Evolutionary conservation across 352 stramenopile species (phyloP).

Genomic region (Blastocystis hominis): DNA sequence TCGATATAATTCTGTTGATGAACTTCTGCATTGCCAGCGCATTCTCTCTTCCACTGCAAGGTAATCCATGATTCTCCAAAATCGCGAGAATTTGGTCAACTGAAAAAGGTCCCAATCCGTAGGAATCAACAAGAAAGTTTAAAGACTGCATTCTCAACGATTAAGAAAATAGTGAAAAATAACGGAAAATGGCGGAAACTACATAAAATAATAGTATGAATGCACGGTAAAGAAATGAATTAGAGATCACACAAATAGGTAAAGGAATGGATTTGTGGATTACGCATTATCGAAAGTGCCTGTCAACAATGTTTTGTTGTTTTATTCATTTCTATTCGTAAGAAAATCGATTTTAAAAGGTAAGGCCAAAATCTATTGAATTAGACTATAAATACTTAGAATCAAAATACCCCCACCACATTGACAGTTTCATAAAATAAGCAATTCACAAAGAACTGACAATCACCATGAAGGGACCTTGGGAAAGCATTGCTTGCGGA

Average conservation of each 20-base stretch:
- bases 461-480: background rate
- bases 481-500: conserved; percentile 54
- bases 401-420: no score
- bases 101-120: conserved; percentile 18
- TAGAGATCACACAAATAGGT: no score
- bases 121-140: conserved; percentile 2
- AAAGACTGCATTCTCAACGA: background rate
- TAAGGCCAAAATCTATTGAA: no score
- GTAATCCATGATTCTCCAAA: background rate
- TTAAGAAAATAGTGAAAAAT: background rate
- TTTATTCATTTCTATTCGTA: no score
- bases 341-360: no score
- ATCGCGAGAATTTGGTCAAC: conserved; percentile 7
- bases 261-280: no score
- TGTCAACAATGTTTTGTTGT: no score
- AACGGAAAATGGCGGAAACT: background rate
- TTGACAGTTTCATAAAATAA: no score
- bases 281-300: no score
- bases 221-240: no score
- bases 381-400: no score
- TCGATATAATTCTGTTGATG: conserved; percentile 34
- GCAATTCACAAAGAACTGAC: background rate
- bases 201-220: background rate
- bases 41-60: background rate
- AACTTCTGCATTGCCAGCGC: background rate